These are phyloP conservation scores for Eimeria praecox DNA, from an alignment of 169 alveolate species.

Conservation along the genomic window DNA sequence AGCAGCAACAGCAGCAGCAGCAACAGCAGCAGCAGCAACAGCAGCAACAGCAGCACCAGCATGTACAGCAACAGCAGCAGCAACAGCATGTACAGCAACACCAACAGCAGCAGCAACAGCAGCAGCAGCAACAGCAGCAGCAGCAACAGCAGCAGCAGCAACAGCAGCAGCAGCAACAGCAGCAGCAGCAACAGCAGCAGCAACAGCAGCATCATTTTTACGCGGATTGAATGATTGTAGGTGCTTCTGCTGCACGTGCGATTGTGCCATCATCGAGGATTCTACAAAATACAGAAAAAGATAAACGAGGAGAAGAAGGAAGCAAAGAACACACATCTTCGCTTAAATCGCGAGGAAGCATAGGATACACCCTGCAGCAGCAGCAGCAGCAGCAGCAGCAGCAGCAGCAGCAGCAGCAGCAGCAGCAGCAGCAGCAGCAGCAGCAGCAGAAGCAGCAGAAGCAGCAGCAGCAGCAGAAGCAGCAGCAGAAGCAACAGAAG, in stretches of 20 bases:
- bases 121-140: neutral
- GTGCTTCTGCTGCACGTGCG: neutral
- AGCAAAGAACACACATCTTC: constrained; percentile 78
- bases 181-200: neutral
- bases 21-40: neutral
- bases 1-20: neutral
- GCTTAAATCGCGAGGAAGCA: constrained; percentile 81
- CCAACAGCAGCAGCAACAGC: neutral
- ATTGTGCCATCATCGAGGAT: neutral
- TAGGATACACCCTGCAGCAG: constrained; percentile 80
- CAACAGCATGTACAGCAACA: constrained; percentile 5
- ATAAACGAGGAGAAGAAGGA: constrained; percentile 42
- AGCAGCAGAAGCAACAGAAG: neutral
- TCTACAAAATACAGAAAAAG: constrained; percentile 67
- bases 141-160: constrained; percentile 10
- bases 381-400: constrained; percentile 29
- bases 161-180: constrained; percentile 21
- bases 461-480: neutral
- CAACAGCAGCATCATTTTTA: constrained; percentile 10
- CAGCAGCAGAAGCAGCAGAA: neutral
- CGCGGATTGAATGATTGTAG: constrained; percentile 74
- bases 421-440: neutral
- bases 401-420: constrained; percentile 43
- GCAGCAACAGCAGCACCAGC: constrained; percentile 8
- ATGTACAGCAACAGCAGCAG: neutral